Evolutionary conservation across 1,284 basidiomycete species (phyloP).

Genomic region (Ustilago cynodontis): DNA sequence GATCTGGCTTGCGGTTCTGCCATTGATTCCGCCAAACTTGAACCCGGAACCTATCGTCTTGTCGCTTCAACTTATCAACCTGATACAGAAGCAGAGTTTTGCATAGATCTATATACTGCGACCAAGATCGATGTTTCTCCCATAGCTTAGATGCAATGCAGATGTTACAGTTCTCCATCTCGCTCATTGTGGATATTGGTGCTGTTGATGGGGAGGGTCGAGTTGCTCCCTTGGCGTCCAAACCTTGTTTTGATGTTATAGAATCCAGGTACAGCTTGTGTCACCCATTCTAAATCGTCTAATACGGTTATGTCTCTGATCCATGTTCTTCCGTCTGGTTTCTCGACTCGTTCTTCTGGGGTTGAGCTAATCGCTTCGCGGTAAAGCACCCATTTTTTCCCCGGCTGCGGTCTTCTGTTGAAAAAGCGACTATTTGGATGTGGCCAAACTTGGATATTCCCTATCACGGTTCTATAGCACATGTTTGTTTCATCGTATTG

Average conservation of each 20-base stretch:
- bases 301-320: constrained; percentile 74
- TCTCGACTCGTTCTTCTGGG: background rate
- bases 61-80: constrained; percentile 41
- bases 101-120: constrained; percentile 45
- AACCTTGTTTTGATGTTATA: constrained; percentile 17
- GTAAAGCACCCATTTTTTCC: constrained; percentile 84
- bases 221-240: background rate
- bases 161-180: background rate
- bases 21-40: constrained; percentile 25
- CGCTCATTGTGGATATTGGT: no score
- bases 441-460: constrained; percentile 78
- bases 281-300: constrained; percentile 60
- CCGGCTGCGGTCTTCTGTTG: constrained; percentile 86
- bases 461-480: constrained; percentile 85
- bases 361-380: constrained; percentile 57
- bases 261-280: constrained; percentile 61
- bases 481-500: constrained; percentile 16
- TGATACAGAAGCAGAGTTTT: constrained; percentile 26
- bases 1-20: constrained; percentile 42
- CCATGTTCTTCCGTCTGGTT: constrained; percentile 75
- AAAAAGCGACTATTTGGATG: constrained; percentile 96
- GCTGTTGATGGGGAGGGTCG: background rate
- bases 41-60: constrained; percentile 28
- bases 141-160: background rate
- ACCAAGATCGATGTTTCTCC: constrained; percentile 22